phyloP scores from a whole-genome alignment of 2,329 filamentous ascomycete species.

The Epichloe bromicola region DNA sequence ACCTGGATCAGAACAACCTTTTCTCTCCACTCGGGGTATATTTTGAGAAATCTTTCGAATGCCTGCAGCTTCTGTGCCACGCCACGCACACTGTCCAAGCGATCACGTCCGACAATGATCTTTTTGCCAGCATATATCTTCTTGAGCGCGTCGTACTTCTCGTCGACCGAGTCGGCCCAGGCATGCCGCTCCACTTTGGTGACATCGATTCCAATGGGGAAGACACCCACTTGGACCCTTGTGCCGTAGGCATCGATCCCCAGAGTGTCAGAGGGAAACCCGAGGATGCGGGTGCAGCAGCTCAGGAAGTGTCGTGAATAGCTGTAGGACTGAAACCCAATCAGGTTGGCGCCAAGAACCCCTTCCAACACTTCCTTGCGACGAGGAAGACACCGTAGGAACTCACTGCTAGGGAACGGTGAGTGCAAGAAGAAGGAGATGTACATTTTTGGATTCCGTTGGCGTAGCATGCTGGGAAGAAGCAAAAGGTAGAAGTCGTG shows the following conservation, averaged over 20 bases:
- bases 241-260: conserved; percentile 83
- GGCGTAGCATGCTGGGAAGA: conserved; percentile 75
- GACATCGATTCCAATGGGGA: conserved; percentile 92
- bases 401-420: conserved; percentile 93
- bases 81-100: conserved; percentile 83
- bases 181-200: conserved; percentile 62
- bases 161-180: conserved; percentile 55
- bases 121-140: conserved; percentile 79
- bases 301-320: conserved; percentile 92
- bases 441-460: conserved; percentile 77
- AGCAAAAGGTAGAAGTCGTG: conserved; percentile 93
- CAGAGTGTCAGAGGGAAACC: conserved; percentile 74
- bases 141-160: conserved; percentile 60
- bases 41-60: conserved; percentile 82
- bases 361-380: conserved; percentile 86
- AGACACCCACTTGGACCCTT: conserved; percentile 82
- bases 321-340: conserved; percentile 91
- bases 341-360: conserved; percentile 78
- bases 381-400: conserved; percentile 74
- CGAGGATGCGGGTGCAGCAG: conserved; percentile 80
- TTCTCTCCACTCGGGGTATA: conserved; percentile 83
- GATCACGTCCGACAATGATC: conserved; percentile 87
- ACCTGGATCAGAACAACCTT: conserved; percentile 92
- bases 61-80: conserved; percentile 94
- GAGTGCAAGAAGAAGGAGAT: conserved; percentile 91